phyloP scores from a whole-genome alignment of 2,329 filamentous ascomycete genomes.

The Blumeria graminis region DNA sequence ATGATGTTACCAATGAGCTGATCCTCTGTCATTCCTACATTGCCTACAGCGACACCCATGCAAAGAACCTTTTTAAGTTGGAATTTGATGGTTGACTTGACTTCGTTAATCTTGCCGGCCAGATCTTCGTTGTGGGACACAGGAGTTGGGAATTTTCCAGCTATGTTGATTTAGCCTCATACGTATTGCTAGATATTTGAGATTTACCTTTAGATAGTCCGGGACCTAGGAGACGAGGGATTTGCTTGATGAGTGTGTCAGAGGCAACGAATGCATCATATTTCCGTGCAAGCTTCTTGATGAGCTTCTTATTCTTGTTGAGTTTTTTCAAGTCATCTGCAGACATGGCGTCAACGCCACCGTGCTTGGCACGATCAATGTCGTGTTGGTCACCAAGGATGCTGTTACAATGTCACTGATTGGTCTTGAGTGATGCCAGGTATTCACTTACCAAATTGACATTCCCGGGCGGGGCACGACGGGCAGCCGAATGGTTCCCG shows the following conservation, averaged over 20 bases:
- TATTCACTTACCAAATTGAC: conserved; percentile 43
- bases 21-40: conserved; percentile 92
- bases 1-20: conserved; percentile 97
- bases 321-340: conserved; percentile 99
- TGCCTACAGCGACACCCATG: conserved; percentile 97
- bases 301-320: conserved; percentile 99
- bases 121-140: conserved; percentile 95
- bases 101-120: conserved; percentile 84
- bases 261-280: conserved; percentile 99
- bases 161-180: conserved; percentile 23
- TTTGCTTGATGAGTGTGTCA: conserved; percentile 97
- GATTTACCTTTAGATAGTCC: conserved; percentile 82
- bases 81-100: conserved; percentile 99
- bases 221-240: conserved; percentile 95
- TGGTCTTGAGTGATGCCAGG: background rate
- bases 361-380: conserved; percentile 99
- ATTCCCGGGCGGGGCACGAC: conserved; percentile 77
- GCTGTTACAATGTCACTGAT: conserved; percentile 21
- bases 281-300: conserved; percentile 99
- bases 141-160: conserved; percentile 98
- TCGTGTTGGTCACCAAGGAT: conserved; percentile 89
- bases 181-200: conserved; percentile 11
- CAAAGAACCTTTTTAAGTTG: conserved; percentile 99
- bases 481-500: conserved; percentile 89
- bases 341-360: conserved; percentile 95